Percentiles rank a stretch among this genome's conserved stretches.
Evolutionary conservation across 495 filamentous ascomycete genomes (phyloP).

Genomic region (Aspergillus funiculosus): DNA sequence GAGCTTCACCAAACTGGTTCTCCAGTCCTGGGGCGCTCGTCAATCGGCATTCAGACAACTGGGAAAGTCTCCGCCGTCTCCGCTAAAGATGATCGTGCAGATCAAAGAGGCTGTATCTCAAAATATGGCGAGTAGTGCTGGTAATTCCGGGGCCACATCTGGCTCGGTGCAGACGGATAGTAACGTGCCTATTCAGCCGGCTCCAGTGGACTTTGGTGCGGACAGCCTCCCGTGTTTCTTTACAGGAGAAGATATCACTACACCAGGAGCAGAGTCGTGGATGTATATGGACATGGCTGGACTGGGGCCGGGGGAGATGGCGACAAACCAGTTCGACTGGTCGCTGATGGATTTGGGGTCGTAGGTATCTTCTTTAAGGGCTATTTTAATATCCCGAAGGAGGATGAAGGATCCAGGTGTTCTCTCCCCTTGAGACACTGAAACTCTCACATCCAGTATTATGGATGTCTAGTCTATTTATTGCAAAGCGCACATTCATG

Average conservation of each 20-base stretch:
- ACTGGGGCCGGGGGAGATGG: background rate
- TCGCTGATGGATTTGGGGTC: constrained; percentile 2
- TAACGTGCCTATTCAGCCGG: too few species aligned
- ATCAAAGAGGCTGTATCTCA: too few species aligned
- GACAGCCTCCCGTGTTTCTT: background rate
- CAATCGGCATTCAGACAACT: constrained; percentile 19
- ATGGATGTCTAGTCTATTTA: too few species aligned
- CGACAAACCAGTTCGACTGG: background rate
- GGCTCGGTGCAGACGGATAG: too few species aligned
- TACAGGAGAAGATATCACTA: background rate
- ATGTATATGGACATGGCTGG: background rate
- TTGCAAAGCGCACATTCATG: too few species aligned
- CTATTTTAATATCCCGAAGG: too few species aligned
- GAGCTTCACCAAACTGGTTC: constrained; percentile 39
- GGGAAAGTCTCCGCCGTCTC: constrained; percentile 22
- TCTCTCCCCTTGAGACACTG: too few species aligned
- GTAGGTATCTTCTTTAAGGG: background rate
- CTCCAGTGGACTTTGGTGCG: too few species aligned
- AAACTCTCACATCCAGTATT: too few species aligned
- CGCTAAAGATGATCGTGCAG: constrained; percentile 41
- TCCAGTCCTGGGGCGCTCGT: constrained; percentile 42
- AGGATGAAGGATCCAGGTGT: too few species aligned
- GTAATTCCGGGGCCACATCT: too few species aligned
- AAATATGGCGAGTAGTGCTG: too few species aligned
- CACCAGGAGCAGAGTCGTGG: background rate